Evolutionary conservation across 2,329 filamentous ascomycete genomes (phyloP), one percentile per base, ranked within the genome.

Genomic region (Fusarium nygamai): DNA sequence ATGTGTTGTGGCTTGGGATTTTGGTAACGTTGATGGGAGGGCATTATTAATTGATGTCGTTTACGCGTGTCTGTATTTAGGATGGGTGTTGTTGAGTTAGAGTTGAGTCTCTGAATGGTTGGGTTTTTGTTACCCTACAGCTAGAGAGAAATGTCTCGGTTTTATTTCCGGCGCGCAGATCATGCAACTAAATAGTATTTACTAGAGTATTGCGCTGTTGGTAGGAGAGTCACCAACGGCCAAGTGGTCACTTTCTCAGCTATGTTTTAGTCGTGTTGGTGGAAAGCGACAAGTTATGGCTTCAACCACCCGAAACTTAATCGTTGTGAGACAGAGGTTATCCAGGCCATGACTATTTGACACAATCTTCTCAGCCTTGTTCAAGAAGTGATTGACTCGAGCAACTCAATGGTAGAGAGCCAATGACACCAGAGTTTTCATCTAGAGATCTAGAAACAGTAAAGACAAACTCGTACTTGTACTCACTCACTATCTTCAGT

Each of bases 41-140:
- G 11, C 39, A 31, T 56, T 44, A 51, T 29, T 61, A 22, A 41
- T 57, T 34, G 50, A 69, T 9, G n/a, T 20, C 14, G 24, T 20
- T 61, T 43, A 13, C 10, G 39, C 22, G 31, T 61, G 11, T 67
- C 16, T 22, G 34, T 10, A 27, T 38, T 53, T 8, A 2, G 27
- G 17, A n/a, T 33, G 31, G 2, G 16, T 34, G 41, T 70, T 71
- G 67, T 39, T 34, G 36, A 47, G 22, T 38, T 33, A 9, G n/a
- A 31, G 22, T 48, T 22, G 27, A 61, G 67, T 33, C 61, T 53
- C 67, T 71, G 47, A 71, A 51, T 66, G 60, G 67, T 38, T n/a
- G 24, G 11, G 20, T n/a, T 36, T 36, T 11, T 16, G 24, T 24
- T 60, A 60, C 57, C 57, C 57, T 60, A 60, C 24, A 59, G 43